A percentile compares a stretch with the other conserved stretches of the same genome.
phyloP scores from a whole-genome alignment of 2,329 filamentous ascomycete species.

The Fusarium begoniae region DNA sequence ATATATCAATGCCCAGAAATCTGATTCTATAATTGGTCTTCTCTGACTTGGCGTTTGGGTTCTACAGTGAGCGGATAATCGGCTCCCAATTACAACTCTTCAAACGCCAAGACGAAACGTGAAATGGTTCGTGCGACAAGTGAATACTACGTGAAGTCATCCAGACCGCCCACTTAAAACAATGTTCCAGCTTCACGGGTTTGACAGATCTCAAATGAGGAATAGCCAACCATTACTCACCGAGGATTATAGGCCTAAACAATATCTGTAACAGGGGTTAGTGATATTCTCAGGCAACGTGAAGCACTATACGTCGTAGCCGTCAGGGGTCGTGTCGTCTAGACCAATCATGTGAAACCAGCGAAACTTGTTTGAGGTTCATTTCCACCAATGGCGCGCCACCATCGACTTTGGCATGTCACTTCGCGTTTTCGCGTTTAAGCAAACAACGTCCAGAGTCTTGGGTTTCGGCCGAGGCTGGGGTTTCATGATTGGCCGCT shows the following conservation, averaged over 20 bases:
- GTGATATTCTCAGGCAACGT: neutral
- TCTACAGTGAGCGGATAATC: neutral
- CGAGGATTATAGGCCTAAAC: neutral
- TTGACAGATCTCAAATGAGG: neutral
- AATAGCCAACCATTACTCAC: neutral
- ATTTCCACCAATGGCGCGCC: neutral
- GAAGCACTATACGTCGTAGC: conserved; percentile 5
- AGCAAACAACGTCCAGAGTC: neutral
- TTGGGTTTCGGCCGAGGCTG: neutral
- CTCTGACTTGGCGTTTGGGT: neutral
- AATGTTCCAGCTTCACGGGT: neutral
- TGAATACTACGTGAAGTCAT: neutral
- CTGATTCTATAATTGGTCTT: neutral
- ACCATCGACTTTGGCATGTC: neutral
- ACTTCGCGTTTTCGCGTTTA: neutral
- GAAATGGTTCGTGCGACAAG: neutral
- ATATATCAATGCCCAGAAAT: neutral
- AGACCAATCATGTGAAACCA: conserved; percentile 18
- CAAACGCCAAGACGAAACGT: conserved; percentile 28
- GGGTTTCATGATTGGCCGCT: neutral
- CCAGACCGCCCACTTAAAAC: neutral
- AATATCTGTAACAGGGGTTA: conserved; percentile 11
- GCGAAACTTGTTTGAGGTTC: neutral
- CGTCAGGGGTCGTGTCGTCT: neutral
- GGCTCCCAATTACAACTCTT: neutral